phyloP scores from a whole-genome alignment of 352 stramenopile genomes.

The Globisporangium viniferum region DNA sequence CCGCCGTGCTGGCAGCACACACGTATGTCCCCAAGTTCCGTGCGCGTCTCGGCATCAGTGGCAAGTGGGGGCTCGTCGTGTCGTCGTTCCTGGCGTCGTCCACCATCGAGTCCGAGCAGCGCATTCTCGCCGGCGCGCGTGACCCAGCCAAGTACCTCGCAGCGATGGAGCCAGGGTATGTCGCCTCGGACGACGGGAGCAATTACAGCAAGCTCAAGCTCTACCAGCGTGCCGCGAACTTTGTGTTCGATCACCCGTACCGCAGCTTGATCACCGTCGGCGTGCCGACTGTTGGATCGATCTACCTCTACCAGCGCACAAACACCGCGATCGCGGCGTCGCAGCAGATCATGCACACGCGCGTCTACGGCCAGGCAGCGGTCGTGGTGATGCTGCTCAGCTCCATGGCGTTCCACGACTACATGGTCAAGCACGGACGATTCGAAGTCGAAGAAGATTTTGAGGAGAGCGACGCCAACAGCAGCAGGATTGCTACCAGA shows the following conservation, averaged over 20 bases:
- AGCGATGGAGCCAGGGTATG: slow-evolving; percentile 41
- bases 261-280: slow-evolving; percentile 46
- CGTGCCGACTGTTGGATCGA: slow-evolving; percentile 58
- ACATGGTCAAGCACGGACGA: slow-evolving; percentile 64
- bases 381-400: slow-evolving; percentile 67
- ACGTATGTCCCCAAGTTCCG: slow-evolving; percentile 65
- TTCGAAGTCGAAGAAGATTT: slow-evolving; percentile 38
- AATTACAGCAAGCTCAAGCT: slow-evolving; percentile 35
- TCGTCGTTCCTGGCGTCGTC: slow-evolving; percentile 58
- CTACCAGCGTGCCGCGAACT: slow-evolving; percentile 65
- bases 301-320: slow-evolving; percentile 62
- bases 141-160: slow-evolving; percentile 72
- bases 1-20: slow-evolving; percentile 39
- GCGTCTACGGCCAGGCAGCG: slow-evolving; percentile 73
- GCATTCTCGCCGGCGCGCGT: slow-evolving; percentile 52
- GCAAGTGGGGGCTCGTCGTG: slow-evolving; percentile 70
- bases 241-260: slow-evolving; percentile 80
- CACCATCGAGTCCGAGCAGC: slow-evolving; percentile 57
- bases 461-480: background rate
- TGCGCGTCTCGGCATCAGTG: slow-evolving; percentile 56
- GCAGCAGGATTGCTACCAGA: background rate
- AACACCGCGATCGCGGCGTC: slow-evolving; percentile 68
- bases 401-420: slow-evolving; percentile 85
- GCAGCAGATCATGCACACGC: slow-evolving; percentile 86
- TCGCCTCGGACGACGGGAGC: slow-evolving; percentile 25